Evolutionary conservation across 129 eudicot species (phyloP), one percentile per base, ranked within the genome.

Genomic region (Escallonia rubra): DNA sequence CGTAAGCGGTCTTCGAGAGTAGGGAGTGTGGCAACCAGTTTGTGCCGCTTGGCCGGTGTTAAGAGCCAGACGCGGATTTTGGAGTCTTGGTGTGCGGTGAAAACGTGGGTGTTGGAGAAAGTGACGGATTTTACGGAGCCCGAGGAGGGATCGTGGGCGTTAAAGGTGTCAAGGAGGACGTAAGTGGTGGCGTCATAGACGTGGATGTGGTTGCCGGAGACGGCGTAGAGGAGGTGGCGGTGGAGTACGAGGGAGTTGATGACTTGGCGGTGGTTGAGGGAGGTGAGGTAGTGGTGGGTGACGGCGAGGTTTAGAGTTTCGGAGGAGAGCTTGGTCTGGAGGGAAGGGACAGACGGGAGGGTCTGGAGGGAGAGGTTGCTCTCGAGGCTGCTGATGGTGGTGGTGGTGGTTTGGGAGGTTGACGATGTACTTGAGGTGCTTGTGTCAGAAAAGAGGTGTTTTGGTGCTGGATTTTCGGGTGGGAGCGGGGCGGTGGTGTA

Each of bases 301-400:
- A 54, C 2, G 10, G 57, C 53, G 59, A 40, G 43, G 81, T 23
- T 23, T 39, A 46, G 69, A 64, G 53, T 43, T 43, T 63, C 12
- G 68, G 43, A 41, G 72, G 90, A 81, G 65, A 77, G 80, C 10
- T 74, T 79, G 34, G 34, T 23, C 62, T 87, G 97, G 64, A 90
- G 90, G 10, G 91, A 90, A 10, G 95, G 95, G 23, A 86, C 80
- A 15, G 97, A 90, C 1, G 95, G 95, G 6, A 82, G 75, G 13
- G 97, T 90, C 73, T 77, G 80, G 39, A 86, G 89, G 6, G 92
- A 87, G 81, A 79, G 90, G 70, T 81, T 85, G 84, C 69, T 66
- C 43, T 87, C 76, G 60, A 90, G 81, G 76, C 88, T 84, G 76
- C 63, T 61, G 34, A 1, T 23, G 74, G 66, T 74, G 34, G 34